These are phyloP conservation scores for Botrytis fragariae DNA, from an alignment of 2,329 filamentous ascomycete genomes.

Conservation along the genomic window DNA sequence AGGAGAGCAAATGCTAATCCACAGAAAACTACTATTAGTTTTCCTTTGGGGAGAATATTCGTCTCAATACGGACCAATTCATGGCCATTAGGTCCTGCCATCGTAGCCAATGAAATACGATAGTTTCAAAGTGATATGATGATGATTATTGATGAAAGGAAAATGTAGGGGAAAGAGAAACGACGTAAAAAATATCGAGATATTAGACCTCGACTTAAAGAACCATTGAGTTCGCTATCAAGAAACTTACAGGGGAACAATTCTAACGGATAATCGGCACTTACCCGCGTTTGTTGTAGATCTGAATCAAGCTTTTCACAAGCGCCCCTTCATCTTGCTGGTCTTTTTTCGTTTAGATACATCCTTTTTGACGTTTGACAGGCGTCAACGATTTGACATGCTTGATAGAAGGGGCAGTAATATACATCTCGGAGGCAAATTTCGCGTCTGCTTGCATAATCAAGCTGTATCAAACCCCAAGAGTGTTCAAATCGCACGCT, in stretches of 20 bases:
- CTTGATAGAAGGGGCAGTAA: not conserved
- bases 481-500: not conserved
- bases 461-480: not conserved
- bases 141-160: not conserved
- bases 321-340: slow-evolving; percentile 4
- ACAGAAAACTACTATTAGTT: slow-evolving; percentile 51
- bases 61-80: slow-evolving; percentile 47
- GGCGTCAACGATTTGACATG: slow-evolving; percentile 1
- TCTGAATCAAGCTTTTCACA: not conserved
- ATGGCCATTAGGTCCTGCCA: slow-evolving; percentile 24
- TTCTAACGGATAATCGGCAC: slow-evolving; percentile 16
- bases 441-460: not conserved
- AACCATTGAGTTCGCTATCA: not conserved
- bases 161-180: not conserved
- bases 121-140: not conserved
- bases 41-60: slow-evolving; percentile 52
- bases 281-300: not conserved
- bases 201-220: slow-evolving; percentile 8
- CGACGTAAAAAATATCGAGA: not conserved
- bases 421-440: not conserved
- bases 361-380: slow-evolving; percentile 9
- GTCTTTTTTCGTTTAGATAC: not conserved
- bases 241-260: not conserved
- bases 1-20: slow-evolving; percentile 53
- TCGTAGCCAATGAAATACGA: slow-evolving; percentile 14